Conservation (phyloP, 495 filamentous ascomycete species). For the Friedmanniomyces simplex region DNA sequence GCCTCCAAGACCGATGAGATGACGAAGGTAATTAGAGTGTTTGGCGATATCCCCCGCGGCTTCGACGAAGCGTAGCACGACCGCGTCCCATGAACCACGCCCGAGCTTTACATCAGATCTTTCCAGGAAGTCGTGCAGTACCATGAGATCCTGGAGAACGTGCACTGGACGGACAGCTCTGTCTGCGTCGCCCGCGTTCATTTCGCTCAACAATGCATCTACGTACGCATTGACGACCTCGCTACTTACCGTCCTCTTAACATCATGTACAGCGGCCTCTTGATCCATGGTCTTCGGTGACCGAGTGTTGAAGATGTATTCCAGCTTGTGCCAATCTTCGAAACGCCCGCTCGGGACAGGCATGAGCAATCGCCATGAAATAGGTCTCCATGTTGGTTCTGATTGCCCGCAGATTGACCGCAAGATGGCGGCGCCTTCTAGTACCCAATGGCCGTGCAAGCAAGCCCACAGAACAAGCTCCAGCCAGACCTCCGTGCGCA, state of each 20-base stretch:
- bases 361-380: slow-evolving; percentile 26
- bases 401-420: slow-evolving; percentile 18
- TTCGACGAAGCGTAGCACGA: slow-evolving; percentile 44
- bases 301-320: slow-evolving; percentile 3
- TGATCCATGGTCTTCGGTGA: slow-evolving; percentile 1
- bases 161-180: slow-evolving; percentile 8
- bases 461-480: slow-evolving; percentile 60
- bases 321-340: slow-evolving; percentile 11
- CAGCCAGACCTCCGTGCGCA: slow-evolving; percentile 53
- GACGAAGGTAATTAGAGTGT: not conserved
- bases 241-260: slow-evolving; percentile 42
- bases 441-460: slow-evolving; percentile 48
- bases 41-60: slow-evolving; percentile 13
- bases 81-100: slow-evolving; percentile 36
- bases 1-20: slow-evolving; percentile 8
- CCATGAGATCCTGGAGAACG: not conserved
- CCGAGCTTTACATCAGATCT: slow-evolving; percentile 25
- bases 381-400: slow-evolving; percentile 24
- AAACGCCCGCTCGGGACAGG: not conserved
- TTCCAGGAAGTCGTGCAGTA: slow-evolving; percentile 31
- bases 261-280: not conserved
- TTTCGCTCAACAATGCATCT: slow-evolving; percentile 39
- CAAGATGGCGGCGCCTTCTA: slow-evolving; percentile 43
- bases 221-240: slow-evolving; percentile 48
- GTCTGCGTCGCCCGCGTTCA: slow-evolving; percentile 28